Evolutionary conservation across 768 basidiomycete species (phyloP).

Genomic region (Dendrothele bispora): DNA sequence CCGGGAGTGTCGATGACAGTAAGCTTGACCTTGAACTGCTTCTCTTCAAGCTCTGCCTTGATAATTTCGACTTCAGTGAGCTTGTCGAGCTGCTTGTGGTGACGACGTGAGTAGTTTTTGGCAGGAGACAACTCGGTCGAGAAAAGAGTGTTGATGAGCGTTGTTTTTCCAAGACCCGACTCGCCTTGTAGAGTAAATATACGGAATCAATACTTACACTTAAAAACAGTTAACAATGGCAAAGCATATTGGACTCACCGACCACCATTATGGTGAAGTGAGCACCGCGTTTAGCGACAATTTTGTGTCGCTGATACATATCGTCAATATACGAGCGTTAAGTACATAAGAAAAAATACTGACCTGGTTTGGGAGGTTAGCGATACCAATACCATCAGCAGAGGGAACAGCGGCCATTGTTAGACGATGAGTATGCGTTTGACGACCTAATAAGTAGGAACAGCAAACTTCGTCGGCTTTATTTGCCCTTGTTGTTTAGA

Average conservation of each 20-base stretch:
- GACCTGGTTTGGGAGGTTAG: slow-evolving; percentile 98
- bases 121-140: slow-evolving; percentile 91
- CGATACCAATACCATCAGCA: slow-evolving; percentile 86
- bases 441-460: too few species aligned
- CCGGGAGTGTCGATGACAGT: slow-evolving; percentile 99
- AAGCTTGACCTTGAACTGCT: slow-evolving; percentile 98
- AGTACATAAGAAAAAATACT: slow-evolving; percentile 22
- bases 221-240: background rate
- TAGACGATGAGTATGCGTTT: too few species aligned
- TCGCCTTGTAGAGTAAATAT: slow-evolving; percentile 62
- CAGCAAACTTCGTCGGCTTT: too few species aligned
- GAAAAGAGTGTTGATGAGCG: slow-evolving; percentile 98
- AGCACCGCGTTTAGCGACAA: slow-evolving; percentile 94
- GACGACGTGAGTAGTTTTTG: slow-evolving; percentile 88
- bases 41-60: slow-evolving; percentile 99
- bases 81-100: slow-evolving; percentile 97
- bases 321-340: background rate
- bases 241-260: slow-evolving; percentile 51
- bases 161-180: slow-evolving; percentile 96
- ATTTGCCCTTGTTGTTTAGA: too few species aligned
- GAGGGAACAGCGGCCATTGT: slow-evolving; percentile 48
- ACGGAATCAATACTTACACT: too few species aligned
- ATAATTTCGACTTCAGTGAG: slow-evolving; percentile 98
- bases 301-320: slow-evolving; percentile 88
- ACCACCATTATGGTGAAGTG: slow-evolving; percentile 99